Base-by-base conservation (phyloP, 179 eudicot genomes). In the Beta lomatogona region DNA sequence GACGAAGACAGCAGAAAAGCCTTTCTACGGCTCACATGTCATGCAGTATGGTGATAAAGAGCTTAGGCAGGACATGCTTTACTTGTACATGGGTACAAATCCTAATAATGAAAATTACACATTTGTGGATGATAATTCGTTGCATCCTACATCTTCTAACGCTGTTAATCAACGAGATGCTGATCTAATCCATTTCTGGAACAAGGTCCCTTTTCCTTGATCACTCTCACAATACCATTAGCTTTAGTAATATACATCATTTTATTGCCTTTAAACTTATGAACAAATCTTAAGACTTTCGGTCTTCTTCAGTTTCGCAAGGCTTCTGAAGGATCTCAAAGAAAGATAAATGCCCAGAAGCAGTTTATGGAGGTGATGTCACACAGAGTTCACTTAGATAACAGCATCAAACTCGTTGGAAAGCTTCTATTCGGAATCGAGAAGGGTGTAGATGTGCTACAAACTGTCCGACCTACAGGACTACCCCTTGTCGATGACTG, bases 111-210 rank as follows among this genome's bases (percentile, higher is more conserved):
- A 91, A 60, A 95, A 94, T 78, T 85, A 57, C 73, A 93, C 98
- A 67, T 79, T 64, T 68, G 80, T 81, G 55, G 87, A 81, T 71
- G 86, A 86, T 6, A 89, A 94, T 85, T 84, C 89, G 11, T 78
- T 90, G 77, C 73, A 58, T 5, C 82, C 88, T 78, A 60, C 58
- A 8, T 81, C 89, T 65, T 87, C 92, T 41, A 86, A 72, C 64
- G 89, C 92, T 85, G 89, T 89, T 78, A 92, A 91, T 84, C 99
- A 95, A 80, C 93, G 94, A 19, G 98, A 95, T 85, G 97, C 99
- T 75, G 99, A 92, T 85, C 93, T 95, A 9, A 57, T 95, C 59
- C 95, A 95, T 82, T 94, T 95, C 81, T 94, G 98, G 99, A 88
- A 89, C 78, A 95, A 95, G 99, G 99, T 95, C 48, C 12, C 13